Conservation (phyloP, 495 filamentous ascomycete species). For the Bacidia rubella region DNA sequence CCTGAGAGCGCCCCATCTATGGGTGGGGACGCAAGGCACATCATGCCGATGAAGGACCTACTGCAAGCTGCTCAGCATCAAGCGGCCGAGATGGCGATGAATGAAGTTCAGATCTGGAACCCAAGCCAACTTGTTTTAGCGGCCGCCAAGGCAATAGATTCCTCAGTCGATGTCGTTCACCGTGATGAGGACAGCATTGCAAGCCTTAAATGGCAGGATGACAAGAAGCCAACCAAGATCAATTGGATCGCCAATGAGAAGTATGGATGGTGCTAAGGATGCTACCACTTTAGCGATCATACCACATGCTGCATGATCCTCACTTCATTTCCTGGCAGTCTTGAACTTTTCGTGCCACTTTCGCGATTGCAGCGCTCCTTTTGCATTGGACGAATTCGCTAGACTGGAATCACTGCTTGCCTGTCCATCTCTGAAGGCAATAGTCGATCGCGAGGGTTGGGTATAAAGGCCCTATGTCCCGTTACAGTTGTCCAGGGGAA, state of each 20-base stretch:
- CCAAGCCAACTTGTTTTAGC: constrained; percentile 41
- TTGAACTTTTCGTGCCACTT: constrained; percentile 90
- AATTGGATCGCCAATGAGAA: constrained; percentile 90
- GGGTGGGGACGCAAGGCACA: not conserved
- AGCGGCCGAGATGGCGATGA: constrained; percentile 45
- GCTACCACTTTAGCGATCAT: not conserved
- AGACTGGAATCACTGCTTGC: not conserved
- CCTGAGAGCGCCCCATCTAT: not conserved
- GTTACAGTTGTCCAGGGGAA: too few relatives aligned
- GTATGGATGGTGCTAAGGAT: constrained; percentile 73
- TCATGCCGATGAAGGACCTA: constrained; percentile 27
- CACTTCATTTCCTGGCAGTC: constrained; percentile 22
- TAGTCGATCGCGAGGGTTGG: constrained; percentile 6
- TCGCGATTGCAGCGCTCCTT: constrained; percentile 26
- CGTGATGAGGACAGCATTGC: constrained; percentile 51
- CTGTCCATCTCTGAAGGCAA: not conserved
- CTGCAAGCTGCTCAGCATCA: constrained; percentile 40
- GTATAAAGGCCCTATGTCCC: constrained; percentile 9
- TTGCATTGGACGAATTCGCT: not conserved
- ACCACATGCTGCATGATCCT: too few relatives aligned
- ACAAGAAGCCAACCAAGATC: constrained; percentile 35
- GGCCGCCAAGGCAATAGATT: constrained; percentile 44
- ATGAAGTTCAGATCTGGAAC: constrained; percentile 51
- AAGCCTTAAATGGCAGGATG: constrained; percentile 47
- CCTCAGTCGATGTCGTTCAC: constrained; percentile 35